Evolutionary conservation across 345 rosid species (phyloP).

Genomic region (Rubroshorea leprosula): DNA sequence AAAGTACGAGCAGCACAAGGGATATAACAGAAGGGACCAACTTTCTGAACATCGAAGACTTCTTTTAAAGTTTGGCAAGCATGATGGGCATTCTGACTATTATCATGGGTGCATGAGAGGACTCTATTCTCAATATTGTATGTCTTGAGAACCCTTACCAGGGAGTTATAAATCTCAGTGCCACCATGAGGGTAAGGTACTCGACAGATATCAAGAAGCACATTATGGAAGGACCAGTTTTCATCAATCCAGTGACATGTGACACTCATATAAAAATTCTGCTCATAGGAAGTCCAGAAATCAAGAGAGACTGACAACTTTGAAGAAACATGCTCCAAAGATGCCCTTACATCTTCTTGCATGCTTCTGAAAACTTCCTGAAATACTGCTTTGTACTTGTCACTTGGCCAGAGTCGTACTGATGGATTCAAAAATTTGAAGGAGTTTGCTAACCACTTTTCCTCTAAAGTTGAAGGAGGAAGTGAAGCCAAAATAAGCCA

Average conservation of each 20-base stretch:
- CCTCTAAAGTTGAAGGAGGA: slow-evolving; percentile 78
- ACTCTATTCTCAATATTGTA: slow-evolving; percentile 63
- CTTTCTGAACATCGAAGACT: slow-evolving; percentile 65
- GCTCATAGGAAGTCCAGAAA: slow-evolving; percentile 81
- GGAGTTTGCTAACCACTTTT: slow-evolving; percentile 75
- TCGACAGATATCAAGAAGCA: slow-evolving; percentile 73
- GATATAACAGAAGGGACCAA: slow-evolving; percentile 72
- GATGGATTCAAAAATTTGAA: slow-evolving; percentile 77
- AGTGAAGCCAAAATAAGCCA: slow-evolving; percentile 79
- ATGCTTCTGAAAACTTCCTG: slow-evolving; percentile 85
- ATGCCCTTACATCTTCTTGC: slow-evolving; percentile 67
- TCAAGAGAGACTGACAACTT: slow-evolving; percentile 67
- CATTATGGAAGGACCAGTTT: slow-evolving; percentile 58
- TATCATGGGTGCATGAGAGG: slow-evolving; percentile 89
- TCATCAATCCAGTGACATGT: slow-evolving; percentile 89
- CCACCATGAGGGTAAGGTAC: slow-evolving; percentile 70
- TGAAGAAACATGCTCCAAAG: slow-evolving; percentile 66
- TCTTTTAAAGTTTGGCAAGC: slow-evolving; percentile 80
- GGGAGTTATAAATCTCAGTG: slow-evolving; percentile 56
- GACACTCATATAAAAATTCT: slow-evolving; percentile 71
- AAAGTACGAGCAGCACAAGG: slow-evolving; percentile 91
- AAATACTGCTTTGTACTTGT: slow-evolving; percentile 55
- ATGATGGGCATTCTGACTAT: slow-evolving; percentile 65
- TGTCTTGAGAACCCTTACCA: slow-evolving; percentile 56
- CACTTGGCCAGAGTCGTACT: slow-evolving; percentile 68